Evolutionary conservation across 768 basidiomycete species (phyloP), one percentile per base, ranked within the genome.

Genomic region (Termitomyces sp.): DNA sequence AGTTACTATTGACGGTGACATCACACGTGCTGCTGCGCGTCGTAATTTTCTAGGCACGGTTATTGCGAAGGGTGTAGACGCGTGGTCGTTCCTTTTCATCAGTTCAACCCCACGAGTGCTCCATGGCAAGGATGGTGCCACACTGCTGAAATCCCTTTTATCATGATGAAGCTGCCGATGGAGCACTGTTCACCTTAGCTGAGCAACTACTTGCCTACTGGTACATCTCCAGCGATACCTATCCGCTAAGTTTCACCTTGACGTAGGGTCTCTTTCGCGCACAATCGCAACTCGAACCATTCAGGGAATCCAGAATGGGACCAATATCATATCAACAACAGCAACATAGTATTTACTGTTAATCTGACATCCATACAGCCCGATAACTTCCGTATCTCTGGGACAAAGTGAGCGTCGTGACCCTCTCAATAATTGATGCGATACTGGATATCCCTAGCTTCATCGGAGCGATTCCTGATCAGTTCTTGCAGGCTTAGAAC

Each of bases 41-140:
- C 61, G 66, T 42, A 65, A 67, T 56, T 67, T 63, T 57, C 55
- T 67, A 42, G 34, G 11, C 15, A 38, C 46, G 12, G 62, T 58
- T 32, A 53, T 58, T 29, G 36, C 49, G 10, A 65, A 63, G 36
- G 60, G 62, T 25, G 50, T 62, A 49, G 54, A 63, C 4, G 58
- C 62, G 3, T 67, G 66, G 64, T 67, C 66, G 1, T 67, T 60
- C 34, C 5, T 63, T 36, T 56, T 65, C 47, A 63, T 25, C 66
- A 65, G 32, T 34, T 57, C 45, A 63, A 55, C 11, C 64, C 64
- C 3, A 43, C 52, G 0, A 63, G 32, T 59, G 56, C 59, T 11
- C 54, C n/a, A 5, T 67, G 64, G 66, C 62, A 67, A 65, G 66
- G 66, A 63, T 64, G 66, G 29, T 60, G 58, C 25, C 66, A 67